These are phyloP conservation scores for Amphichorda felina DNA, from an alignment of 2,329 filamentous ascomycete genomes.

Conservation along the genomic window DNA sequence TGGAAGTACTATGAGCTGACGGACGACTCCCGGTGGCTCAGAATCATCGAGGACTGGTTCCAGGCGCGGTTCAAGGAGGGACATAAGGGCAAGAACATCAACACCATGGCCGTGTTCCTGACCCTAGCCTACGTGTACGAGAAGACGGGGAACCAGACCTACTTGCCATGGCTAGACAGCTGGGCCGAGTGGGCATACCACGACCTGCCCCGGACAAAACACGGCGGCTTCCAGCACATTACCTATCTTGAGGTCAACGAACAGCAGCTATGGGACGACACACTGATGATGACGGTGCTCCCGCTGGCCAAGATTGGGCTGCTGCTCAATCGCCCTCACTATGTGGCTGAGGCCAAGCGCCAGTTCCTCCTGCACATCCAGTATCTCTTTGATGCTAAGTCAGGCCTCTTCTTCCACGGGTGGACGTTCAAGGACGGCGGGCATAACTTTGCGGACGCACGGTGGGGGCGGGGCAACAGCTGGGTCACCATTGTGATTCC, in stretches of 20 bases:
- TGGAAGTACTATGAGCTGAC: constrained; percentile 74
- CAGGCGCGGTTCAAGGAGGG: constrained; percentile 53
- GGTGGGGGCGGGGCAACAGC: constrained; percentile 51
- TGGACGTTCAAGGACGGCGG: constrained; percentile 65
- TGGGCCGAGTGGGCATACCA: constrained; percentile 81
- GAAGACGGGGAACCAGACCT: constrained; percentile 54
- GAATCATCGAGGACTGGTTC: constrained; percentile 66
- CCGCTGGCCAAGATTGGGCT: constrained; percentile 71
- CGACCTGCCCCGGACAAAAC: constrained; percentile 59
- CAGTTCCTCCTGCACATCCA: constrained; percentile 71
- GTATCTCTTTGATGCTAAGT: constrained; percentile 61
- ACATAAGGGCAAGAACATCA: constrained; percentile 74
- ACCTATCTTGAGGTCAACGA: constrained; percentile 62
- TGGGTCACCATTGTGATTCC: constrained; percentile 80
- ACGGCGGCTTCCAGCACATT: constrained; percentile 63
- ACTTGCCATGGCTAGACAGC: constrained; percentile 64
- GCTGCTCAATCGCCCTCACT: constrained; percentile 56
- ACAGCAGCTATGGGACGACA: constrained; percentile 75
- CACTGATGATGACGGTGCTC: constrained; percentile 78
- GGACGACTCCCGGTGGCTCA: constrained; percentile 44
- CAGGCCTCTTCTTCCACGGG: constrained; percentile 70
- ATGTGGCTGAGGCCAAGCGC: constrained; percentile 65
- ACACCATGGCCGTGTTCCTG: constrained; percentile 70
- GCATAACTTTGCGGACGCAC: constrained; percentile 46
- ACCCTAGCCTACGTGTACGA: constrained; percentile 72